phyloP scores from a whole-genome alignment of 2,329 filamentous ascomycete species.

The Microcyclosporella mali region DNA sequence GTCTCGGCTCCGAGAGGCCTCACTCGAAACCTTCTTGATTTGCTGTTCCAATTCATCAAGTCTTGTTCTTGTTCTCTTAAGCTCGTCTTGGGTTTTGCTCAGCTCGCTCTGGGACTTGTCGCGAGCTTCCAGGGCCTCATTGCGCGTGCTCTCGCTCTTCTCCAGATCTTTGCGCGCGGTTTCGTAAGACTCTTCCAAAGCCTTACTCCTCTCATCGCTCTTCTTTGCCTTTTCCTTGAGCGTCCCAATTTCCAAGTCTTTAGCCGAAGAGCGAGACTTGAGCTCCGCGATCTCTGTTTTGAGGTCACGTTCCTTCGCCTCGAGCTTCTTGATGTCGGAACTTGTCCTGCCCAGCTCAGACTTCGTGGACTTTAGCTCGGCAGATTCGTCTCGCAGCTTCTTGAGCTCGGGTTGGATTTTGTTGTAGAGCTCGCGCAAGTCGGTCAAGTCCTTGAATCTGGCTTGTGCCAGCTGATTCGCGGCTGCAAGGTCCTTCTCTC shows the following conservation, averaged over 20 bases:
- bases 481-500: constrained; percentile 79
- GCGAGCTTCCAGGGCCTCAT: constrained; percentile 65
- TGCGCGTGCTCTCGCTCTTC: constrained; percentile 69
- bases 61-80: constrained; percentile 49
- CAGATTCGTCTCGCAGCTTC: constrained; percentile 68
- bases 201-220: constrained; percentile 64
- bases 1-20: constrained; percentile 63
- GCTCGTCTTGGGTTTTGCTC: constrained; percentile 64
- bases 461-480: constrained; percentile 80
- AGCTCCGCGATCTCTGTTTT: constrained; percentile 65
- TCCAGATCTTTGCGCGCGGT: constrained; percentile 70
- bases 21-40: constrained; percentile 59
- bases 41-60: constrained; percentile 71
- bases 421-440: constrained; percentile 70
- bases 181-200: constrained; percentile 72
- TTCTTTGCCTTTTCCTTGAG: constrained; percentile 72
- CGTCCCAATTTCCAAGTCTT: constrained; percentile 69
- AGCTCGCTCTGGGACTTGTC: constrained; percentile 69
- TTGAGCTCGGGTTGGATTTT: constrained; percentile 83
- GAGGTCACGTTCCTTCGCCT: constrained; percentile 75
- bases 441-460: constrained; percentile 80
- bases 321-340: constrained; percentile 65
- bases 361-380: constrained; percentile 65
- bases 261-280: constrained; percentile 64
- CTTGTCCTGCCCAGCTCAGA: constrained; percentile 63